A percentile compares a stretch with the other conserved stretches of the same genome.
These are phyloP conservation scores for Triadica sebifera DNA, from an alignment of 345 rosid species.

Conservation along the genomic window DNA sequence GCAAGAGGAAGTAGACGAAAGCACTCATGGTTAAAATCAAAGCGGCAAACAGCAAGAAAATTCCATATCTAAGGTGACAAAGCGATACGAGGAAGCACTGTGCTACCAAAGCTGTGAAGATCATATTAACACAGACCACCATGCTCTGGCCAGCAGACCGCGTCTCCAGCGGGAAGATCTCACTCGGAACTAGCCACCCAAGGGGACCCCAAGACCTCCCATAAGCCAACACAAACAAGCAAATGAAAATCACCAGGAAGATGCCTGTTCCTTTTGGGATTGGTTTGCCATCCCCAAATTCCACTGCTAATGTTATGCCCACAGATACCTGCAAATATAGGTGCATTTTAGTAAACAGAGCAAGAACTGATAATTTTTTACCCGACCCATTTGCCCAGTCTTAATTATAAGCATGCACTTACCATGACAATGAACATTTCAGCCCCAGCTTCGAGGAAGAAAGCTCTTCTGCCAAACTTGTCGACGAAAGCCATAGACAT, in stretches of 20 bases:
- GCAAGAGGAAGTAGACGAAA: conserved; percentile 32
- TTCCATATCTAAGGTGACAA: conserved; percentile 29
- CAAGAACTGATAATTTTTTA: neutral
- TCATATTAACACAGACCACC: conserved; percentile 20
- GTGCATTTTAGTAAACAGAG: neutral
- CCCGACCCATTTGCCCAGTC: no score
- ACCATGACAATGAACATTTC: conserved; percentile 44
- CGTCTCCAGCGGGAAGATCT: conserved; percentile 19
- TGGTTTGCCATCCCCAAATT: conserved; percentile 19
- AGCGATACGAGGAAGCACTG: conserved; percentile 25
- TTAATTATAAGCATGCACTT: neutral
- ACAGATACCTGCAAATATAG: conserved; percentile 12
- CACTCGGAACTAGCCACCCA: conserved; percentile 24
- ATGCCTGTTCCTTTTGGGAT: conserved; percentile 13
- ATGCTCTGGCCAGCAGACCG: neutral
- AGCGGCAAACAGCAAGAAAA: conserved; percentile 32
- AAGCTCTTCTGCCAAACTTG: conserved; percentile 39
- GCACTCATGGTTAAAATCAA: conserved; percentile 29
- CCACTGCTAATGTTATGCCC: conserved; percentile 11
- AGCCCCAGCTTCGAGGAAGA: conserved; percentile 46
- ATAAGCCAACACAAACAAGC: conserved; percentile 15
- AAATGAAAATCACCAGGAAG: conserved; percentile 17
- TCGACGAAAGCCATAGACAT: conserved; percentile 33
- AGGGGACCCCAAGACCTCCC: conserved; percentile 24
- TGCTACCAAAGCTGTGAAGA: conserved; percentile 27